Percentiles rank a stretch among this genome's conserved stretches.
Evolutionary conservation across 75 land plant genomes (phyloP).

Genomic region (Isoetes taiwanensis): DNA sequence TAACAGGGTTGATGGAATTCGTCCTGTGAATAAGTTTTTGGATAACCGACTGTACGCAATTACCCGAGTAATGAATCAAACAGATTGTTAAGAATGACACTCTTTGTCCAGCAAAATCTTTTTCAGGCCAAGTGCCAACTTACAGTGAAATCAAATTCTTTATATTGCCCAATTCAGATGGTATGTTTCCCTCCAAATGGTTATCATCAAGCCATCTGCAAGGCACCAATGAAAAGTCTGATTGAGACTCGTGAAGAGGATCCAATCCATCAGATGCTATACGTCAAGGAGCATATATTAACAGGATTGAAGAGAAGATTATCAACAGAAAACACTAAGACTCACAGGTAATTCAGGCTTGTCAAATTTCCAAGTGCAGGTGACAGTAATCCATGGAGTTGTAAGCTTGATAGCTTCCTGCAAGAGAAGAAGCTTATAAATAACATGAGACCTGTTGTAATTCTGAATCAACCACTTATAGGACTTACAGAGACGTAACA

Average conservation of each 20-base stretch:
- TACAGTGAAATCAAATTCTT: conserved; percentile 12
- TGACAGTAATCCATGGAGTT: conserved; percentile 4
- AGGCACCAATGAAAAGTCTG: conserved; percentile 6
- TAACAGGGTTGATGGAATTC: conserved; percentile 7
- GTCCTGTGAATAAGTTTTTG: conserved; percentile 5
- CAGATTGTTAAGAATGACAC: background rate
- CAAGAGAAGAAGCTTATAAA: background rate
- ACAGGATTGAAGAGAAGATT: background rate
- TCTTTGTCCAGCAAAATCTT: background rate
- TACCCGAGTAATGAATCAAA: background rate
- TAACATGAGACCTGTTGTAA: background rate
- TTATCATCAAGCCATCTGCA: conserved; percentile 13
- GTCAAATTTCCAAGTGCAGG: conserved; percentile 11
- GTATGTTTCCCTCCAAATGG: conserved; percentile 10
- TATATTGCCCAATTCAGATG: conserved; percentile 7
- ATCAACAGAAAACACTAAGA: background rate
- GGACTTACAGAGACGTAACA: conserved; percentile 15
- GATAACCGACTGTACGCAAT: conserved; percentile 6
- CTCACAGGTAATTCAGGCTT: conserved; percentile 7
- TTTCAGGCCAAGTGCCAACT: background rate
- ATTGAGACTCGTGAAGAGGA: conserved; percentile 4
- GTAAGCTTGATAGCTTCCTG: conserved; percentile 8
- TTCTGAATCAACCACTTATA: background rate
- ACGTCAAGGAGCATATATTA: too few species aligned
- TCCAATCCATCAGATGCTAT: conserved; percentile 2